Evolutionary conservation across 768 basidiomycete genomes (phyloP).

Genomic region (Tephrocybe sp.): DNA sequence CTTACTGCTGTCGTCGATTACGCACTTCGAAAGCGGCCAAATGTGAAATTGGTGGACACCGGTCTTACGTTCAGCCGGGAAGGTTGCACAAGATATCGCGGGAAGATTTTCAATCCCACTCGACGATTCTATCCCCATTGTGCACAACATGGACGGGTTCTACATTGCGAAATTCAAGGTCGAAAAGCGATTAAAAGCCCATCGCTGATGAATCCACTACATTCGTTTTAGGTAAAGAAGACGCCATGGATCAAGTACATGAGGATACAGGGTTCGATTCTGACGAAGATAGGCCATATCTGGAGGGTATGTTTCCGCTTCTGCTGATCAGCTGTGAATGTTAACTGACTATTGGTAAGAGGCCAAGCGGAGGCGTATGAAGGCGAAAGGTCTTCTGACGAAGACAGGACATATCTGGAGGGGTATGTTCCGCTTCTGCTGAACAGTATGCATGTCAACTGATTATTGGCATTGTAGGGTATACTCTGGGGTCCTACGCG

Average conservation of each 20-base stretch:
- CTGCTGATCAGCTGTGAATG: conserved; percentile 13
- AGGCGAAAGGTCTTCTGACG: conserved; percentile 73
- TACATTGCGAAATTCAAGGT: conserved; percentile 98
- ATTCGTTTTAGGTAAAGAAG: conserved; percentile 27
- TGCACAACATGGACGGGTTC: conserved; percentile 99
- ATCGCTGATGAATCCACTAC: conserved; percentile 19
- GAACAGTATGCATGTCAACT: no score
- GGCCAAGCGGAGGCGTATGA: conserved; percentile 73
- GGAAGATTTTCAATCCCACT: conserved; percentile 87
- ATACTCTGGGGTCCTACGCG: no score
- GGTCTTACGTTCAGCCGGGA: conserved; percentile 92
- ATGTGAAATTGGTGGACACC: conserved; percentile 89
- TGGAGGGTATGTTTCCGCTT: conserved; percentile 65
- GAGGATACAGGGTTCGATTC: conserved; percentile 67
- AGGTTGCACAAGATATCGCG: conserved; percentile 88
- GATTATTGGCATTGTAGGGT: no score
- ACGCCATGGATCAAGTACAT: conserved; percentile 26
- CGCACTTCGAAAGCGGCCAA: conserved; percentile 90
- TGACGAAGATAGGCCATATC: conserved; percentile 73
- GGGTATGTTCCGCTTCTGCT: no score
- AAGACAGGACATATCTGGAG: no score
- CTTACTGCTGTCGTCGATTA: conserved; percentile 97
- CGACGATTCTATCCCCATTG: conserved; percentile 93
- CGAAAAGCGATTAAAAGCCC: conserved; percentile 67
- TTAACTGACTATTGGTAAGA: conserved; percentile 39